phyloP scores from a whole-genome alignment of 345 rosid species.

The Syzygium aromaticum region DNA sequence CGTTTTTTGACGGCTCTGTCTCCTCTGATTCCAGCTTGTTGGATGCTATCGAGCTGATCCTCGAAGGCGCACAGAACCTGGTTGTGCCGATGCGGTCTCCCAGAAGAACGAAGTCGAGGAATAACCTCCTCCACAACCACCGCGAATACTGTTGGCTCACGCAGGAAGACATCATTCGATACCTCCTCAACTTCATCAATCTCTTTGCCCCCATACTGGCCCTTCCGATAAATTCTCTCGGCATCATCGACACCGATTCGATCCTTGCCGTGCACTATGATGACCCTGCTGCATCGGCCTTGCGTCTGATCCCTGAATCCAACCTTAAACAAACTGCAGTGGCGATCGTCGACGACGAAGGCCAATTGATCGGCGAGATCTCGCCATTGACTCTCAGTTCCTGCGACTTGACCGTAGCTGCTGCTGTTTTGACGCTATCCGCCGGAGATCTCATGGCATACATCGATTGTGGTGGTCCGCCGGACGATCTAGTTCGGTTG shows the following conservation, averaged over 20 bases:
- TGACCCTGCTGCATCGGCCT: slow-evolving; percentile 26
- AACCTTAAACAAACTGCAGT: slow-evolving; percentile 33
- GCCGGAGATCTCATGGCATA: slow-evolving; percentile 53
- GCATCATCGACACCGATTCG: slow-evolving; percentile 23
- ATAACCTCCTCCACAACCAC: slow-evolving; percentile 31
- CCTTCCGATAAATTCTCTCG: slow-evolving; percentile 34
- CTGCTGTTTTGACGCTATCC: slow-evolving; percentile 44
- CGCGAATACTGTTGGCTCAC: slow-evolving; percentile 58
- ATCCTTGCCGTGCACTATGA: slow-evolving; percentile 30
- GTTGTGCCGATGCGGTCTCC: slow-evolving; percentile 32
- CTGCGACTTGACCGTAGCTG: slow-evolving; percentile 30
- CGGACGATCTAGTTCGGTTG: slow-evolving; percentile 26
- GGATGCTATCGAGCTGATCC: slow-evolving; percentile 45
- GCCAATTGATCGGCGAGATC: slow-evolving; percentile 39
- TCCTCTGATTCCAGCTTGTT: slow-evolving; percentile 27
- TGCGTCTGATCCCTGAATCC: slow-evolving; percentile 28
- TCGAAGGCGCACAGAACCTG: slow-evolving; percentile 48
- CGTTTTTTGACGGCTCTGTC: background rate
- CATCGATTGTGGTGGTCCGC: slow-evolving; percentile 37
- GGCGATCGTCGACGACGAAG: slow-evolving; percentile 30
- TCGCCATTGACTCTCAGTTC: slow-evolving; percentile 33
- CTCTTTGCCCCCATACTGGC: slow-evolving; percentile 26
- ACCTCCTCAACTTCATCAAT: slow-evolving; percentile 43
- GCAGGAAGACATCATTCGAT: slow-evolving; percentile 53
- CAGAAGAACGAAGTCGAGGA: background rate